Percentiles rank a stretch among this genome's conserved stretches.
These are phyloP conservation scores for Xylaria castorea DNA, from an alignment of 495 filamentous ascomycete species.

Conservation along the genomic window DNA sequence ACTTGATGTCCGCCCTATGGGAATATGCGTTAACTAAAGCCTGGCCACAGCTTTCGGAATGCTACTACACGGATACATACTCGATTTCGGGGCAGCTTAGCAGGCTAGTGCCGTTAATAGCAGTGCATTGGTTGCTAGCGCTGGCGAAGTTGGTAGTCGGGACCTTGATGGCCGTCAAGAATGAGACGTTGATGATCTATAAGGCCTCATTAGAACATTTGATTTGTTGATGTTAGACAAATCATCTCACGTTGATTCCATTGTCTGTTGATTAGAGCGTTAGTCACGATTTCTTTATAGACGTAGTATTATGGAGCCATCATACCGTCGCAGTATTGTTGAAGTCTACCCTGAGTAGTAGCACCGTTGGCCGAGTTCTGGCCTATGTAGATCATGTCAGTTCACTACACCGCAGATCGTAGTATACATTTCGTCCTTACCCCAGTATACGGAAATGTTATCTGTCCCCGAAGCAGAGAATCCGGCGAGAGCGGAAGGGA, in stretches of 20 bases:
- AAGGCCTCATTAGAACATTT: neutral
- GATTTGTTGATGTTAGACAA: neutral
- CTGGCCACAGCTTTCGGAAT: neutral
- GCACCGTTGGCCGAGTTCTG: conserved; percentile 52
- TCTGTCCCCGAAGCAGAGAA: conserved; percentile 57
- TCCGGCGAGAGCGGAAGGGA: conserved; percentile 46
- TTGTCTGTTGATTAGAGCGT: conserved; percentile 34
- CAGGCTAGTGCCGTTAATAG: conserved; percentile 62
- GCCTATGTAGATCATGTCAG: conserved; percentile 47
- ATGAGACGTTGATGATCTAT: conserved; percentile 67
- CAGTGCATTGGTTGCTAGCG: conserved; percentile 62
- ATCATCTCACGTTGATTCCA: conserved; percentile 38
- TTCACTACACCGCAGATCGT: conserved; percentile 11
- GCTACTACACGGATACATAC: conserved; percentile 43
- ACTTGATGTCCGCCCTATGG: conserved; percentile 61
- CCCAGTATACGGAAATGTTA: conserved; percentile 73
- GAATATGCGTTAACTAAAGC: neutral
- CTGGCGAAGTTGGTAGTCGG: conserved; percentile 67
- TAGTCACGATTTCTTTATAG: neutral
- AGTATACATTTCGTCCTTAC: conserved; percentile 39
- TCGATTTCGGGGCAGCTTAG: conserved; percentile 68
- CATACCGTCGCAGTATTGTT: conserved; percentile 58
- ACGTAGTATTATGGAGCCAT: conserved; percentile 39
- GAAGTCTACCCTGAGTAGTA: conserved; percentile 54
- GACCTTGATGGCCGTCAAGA: conserved; percentile 62